Evolutionary conservation across 345 rosid species (phyloP).

Genomic region (Schrenkiella parvula): DNA sequence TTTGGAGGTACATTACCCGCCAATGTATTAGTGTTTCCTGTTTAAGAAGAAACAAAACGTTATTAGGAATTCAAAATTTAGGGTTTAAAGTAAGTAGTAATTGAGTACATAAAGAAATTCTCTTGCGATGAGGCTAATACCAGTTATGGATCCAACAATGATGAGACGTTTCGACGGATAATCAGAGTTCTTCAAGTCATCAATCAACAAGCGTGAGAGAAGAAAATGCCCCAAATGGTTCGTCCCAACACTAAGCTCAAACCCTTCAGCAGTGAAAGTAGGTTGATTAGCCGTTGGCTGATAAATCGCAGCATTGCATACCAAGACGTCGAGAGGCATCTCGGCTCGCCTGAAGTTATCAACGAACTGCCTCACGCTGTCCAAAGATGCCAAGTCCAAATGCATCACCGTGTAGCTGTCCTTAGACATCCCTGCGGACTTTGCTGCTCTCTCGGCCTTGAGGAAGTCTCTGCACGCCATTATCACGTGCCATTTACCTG

Average conservation of each 20-base stretch:
- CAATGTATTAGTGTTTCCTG: conserved; percentile 88
- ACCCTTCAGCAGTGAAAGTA: conserved; percentile 87
- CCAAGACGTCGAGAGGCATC: conserved; percentile 80
- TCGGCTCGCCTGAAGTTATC: conserved; percentile 60
- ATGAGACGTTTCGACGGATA: conserved; percentile 82
- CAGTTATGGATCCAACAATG: conserved; percentile 93
- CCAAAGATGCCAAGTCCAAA: conserved; percentile 85
- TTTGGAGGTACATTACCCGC: conserved; percentile 96
- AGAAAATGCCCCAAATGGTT: conserved; percentile 98
- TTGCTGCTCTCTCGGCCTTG: conserved; percentile 32
- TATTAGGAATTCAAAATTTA: neutral
- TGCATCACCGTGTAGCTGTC: conserved; percentile 86
- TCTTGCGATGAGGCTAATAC: conserved; percentile 28
- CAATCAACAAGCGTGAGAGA: conserved; percentile 76
- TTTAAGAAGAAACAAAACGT: neutral
- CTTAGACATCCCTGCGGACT: conserved; percentile 54
- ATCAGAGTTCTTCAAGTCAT: conserved; percentile 71
- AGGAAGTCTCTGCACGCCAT: conserved; percentile 79
- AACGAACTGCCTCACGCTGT: conserved; percentile 86
- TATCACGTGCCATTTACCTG: conserved; percentile 81
- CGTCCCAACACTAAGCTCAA: conserved; percentile 88
- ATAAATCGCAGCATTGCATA: conserved; percentile 96
- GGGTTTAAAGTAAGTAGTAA: neutral
- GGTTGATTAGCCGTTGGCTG: conserved; percentile 76
- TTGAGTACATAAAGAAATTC: neutral